Evolutionary conservation across 352 stramenopile species (phyloP), one percentile per base, ranked within the genome.

Genomic region (Globisporangium uncinulatum): DNA sequence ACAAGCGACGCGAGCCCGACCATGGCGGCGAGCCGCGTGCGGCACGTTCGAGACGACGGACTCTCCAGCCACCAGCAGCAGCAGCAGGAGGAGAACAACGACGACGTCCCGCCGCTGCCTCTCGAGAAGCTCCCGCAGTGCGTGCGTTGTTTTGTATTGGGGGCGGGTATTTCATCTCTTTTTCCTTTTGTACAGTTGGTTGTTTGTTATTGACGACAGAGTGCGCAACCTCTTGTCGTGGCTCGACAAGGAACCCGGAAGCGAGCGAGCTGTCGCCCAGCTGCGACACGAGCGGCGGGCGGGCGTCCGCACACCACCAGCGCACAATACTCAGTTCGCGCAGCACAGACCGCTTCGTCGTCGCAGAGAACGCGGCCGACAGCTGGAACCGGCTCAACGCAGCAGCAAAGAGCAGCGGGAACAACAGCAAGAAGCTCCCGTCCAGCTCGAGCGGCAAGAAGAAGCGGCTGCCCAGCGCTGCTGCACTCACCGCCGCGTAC

Each of bases 101-200:
- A 83, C 29, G 60, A 71, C 8, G 84, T 89, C 19, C 79, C 79
- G 6, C 57, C 66, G 4, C 59, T 89, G 6, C 66, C 74, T 2
- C 63, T 89, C 4, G 76, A 86, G 48, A 84, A 83, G 17, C 58
- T 88, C 0, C 59, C 75, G 2, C 62, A 71, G 77, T 88, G 59
- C 39, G 71, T 64, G 41, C 15, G 17, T 24, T 29, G 24, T 1
- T 29, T 29, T 29, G 24, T 29, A 29, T 29, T 29, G 24, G 24
- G 24, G 24, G 24, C 24, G 24, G 24, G 24, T 4, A 29, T 29
- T 29, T 29, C 24, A 1, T 29, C 24, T 29, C n/a, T 29, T 29
- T 29, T 29, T 29, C 24, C 24, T 29, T 29, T 29, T 29, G 24
- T 29, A 29, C 24, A 29, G 24, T 29, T 29, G 24, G 24, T 29